phyloP scores from a whole-genome alignment of 805 yeast genomes.

The Yamadazyma philogaea region DNA sequence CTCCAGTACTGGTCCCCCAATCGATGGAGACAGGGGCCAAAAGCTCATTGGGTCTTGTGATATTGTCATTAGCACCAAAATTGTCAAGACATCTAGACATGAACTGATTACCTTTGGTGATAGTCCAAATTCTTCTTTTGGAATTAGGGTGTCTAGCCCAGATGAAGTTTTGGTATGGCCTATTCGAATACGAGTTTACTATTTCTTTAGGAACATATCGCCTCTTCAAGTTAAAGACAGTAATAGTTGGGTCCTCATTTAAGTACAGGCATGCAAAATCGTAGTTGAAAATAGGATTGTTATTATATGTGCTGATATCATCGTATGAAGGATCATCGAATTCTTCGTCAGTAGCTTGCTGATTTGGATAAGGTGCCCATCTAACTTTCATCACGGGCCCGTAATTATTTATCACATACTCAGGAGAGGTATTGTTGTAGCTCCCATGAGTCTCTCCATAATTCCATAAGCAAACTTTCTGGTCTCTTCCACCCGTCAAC shows the following conservation, averaged over 20 bases:
- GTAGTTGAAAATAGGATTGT: conserved; percentile 45
- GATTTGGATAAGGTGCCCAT: conserved; percentile 47
- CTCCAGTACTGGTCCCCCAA: conserved; percentile 55
- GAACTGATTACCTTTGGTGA: conserved; percentile 39
- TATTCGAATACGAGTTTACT: conserved; percentile 46
- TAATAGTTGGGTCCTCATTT: conserved; percentile 67
- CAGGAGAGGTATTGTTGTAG: conserved; percentile 45
- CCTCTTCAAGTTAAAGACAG: conserved; percentile 67
- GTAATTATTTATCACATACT: conserved; percentile 67
- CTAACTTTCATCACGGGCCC: conserved; percentile 75
- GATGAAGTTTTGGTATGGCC: conserved; percentile 40
- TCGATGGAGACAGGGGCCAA: conserved; percentile 50
- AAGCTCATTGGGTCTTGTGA: conserved; percentile 44
- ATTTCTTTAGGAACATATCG: conserved; percentile 75
- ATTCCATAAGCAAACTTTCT: conserved; percentile 74
- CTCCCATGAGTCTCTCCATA: conserved; percentile 26
- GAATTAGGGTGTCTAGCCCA: conserved; percentile 32
- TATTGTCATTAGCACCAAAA: conserved; percentile 17
- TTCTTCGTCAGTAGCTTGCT: conserved; percentile 22
- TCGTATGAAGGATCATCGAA: conserved; percentile 5
- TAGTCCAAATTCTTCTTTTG: conserved; percentile 34
- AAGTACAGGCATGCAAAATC: conserved; percentile 72
- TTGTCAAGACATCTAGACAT: conserved; percentile 32
- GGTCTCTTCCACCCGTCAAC: conserved; percentile 91
- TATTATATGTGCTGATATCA: background rate